Conservation (phyloP, 75 land plant genomes). For the Pinus taeda region DNA sequence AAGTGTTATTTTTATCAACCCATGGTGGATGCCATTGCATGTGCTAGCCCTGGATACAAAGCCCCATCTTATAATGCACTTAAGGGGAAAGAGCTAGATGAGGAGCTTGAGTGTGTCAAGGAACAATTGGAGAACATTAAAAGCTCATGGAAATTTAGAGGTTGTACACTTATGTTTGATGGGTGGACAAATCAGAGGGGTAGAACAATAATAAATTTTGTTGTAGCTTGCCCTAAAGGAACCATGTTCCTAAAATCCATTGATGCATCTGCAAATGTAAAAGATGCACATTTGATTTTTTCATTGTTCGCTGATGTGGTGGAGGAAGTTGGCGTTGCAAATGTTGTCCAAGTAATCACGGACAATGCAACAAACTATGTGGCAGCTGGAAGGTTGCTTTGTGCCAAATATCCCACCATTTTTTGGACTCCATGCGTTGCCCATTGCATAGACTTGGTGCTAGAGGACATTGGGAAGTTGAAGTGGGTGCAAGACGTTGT, state of each 20-base stretch:
- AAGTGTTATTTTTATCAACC: too few species aligned
- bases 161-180: conserved; percentile 5
- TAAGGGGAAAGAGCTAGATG: too few species aligned
- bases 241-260: conserved; percentile 51
- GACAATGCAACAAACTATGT: conserved; percentile 22
- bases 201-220: background rate
- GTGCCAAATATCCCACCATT: conserved; percentile 34
- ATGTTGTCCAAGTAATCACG: conserved; percentile 64
- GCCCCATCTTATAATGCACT: too few species aligned
- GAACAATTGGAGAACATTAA: too few species aligned
- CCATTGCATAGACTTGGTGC: conserved; percentile 40
- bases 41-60: too few species aligned
- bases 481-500: conserved; percentile 14
- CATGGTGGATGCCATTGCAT: too few species aligned
- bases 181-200: conserved; percentile 27
- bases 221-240: conserved; percentile 38
- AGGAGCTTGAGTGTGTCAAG: too few species aligned
- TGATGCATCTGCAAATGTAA: conserved; percentile 29
- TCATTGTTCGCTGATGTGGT: conserved; percentile 42
- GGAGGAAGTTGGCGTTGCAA: conserved; percentile 42
- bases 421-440: conserved; percentile 61
- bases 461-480: conserved; percentile 44
- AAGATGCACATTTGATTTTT: conserved; percentile 16
- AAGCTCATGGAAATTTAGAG: too few species aligned
- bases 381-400: conserved; percentile 38